These are phyloP conservation scores for Picochlorum sp. DNA, from an alignment of 139 green algal species.

Conservation along the genomic window DNA sequence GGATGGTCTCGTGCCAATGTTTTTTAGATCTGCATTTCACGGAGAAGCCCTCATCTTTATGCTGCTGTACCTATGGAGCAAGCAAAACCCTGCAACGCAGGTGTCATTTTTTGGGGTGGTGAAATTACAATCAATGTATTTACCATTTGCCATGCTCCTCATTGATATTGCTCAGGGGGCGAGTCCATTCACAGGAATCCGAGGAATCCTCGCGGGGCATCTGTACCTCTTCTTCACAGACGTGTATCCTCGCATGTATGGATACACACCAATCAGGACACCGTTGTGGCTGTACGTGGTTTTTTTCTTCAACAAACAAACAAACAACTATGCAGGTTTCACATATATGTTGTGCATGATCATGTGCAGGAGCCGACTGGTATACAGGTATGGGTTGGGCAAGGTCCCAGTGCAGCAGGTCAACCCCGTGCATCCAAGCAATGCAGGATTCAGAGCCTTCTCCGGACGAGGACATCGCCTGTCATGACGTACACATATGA, in stretches of 20 bases:
- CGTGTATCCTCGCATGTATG: constrained; percentile 32
- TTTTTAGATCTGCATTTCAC: constrained; percentile 35
- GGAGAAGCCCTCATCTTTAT: constrained; percentile 48
- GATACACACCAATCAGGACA: constrained; percentile 23
- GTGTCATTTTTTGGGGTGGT: constrained; percentile 48
- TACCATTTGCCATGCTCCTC: constrained; percentile 50
- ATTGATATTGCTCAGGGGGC: constrained; percentile 40
- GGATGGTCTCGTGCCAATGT: constrained; percentile 27
- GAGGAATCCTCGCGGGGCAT: constrained; percentile 52
- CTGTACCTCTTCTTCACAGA: constrained; percentile 28
- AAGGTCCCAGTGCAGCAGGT: constrained; percentile 13
- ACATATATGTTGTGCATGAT: not conserved
- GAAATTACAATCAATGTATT: constrained; percentile 38
- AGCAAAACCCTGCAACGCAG: constrained; percentile 4
- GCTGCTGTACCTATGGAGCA: constrained; percentile 64
- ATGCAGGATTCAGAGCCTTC: constrained; percentile 31
- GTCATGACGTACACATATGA: constrained; percentile 12
- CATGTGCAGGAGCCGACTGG: not conserved
- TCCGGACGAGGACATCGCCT: constrained; percentile 24
- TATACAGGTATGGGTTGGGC: not conserved
- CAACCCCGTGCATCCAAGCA: constrained; percentile 11
- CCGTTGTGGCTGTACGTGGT: constrained; percentile 22
- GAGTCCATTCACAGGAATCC: constrained; percentile 22
- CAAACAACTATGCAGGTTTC: not conserved
- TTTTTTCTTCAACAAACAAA: not conserved